Percentiles rank a stretch among this genome's conserved stretches.
phyloP scores from a whole-genome alignment of 495 filamentous ascomycete genomes.

The Trypethelium eluteriae region DNA sequence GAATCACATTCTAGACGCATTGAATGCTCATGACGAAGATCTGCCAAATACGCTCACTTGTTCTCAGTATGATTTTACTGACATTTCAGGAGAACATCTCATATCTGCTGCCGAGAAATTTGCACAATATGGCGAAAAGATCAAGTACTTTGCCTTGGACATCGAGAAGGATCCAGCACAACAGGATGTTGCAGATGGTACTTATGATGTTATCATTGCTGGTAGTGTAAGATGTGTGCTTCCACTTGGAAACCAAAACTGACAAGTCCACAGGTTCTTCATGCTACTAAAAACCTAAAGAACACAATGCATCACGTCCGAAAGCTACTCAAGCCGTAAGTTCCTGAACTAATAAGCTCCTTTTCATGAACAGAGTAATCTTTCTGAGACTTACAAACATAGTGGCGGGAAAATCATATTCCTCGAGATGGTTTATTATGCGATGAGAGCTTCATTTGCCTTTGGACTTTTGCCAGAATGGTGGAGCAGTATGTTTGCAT shows the following conservation, averaged over 20 bases:
- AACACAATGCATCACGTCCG: conserved; percentile 16
- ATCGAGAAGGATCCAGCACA: conserved; percentile 22
- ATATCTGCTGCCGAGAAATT: conserved; percentile 19
- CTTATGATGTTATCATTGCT: conserved; percentile 24
- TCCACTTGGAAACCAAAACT: not conserved
- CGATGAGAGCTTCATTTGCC: conserved; percentile 8
- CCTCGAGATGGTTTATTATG: conserved; percentile 7
- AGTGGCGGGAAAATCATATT: conserved; percentile 7
- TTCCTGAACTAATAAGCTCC: not conserved
- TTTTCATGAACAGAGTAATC: not conserved
- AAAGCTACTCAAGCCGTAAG: conserved; percentile 21
- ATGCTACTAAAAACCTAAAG: conserved; percentile 19
- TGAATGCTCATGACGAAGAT: not conserved
- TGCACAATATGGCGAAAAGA: conserved; percentile 8
- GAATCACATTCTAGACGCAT: conserved; percentile 10
- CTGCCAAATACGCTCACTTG: conserved; percentile 1
- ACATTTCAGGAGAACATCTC: conserved; percentile 22
- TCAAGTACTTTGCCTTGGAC: conserved; percentile 21
- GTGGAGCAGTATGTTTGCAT: conserved; percentile 13
- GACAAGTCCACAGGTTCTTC: conserved; percentile 18
- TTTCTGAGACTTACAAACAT: not conserved
- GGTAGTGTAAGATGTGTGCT: not conserved
- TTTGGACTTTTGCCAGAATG: conserved; percentile 16
- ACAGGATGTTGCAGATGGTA: conserved; percentile 20
- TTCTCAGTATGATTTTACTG: conserved; percentile 21